Base-by-base conservation (phyloP, 2,329 filamentous ascomycete species). In the Fusarium dlaminii region DNA sequence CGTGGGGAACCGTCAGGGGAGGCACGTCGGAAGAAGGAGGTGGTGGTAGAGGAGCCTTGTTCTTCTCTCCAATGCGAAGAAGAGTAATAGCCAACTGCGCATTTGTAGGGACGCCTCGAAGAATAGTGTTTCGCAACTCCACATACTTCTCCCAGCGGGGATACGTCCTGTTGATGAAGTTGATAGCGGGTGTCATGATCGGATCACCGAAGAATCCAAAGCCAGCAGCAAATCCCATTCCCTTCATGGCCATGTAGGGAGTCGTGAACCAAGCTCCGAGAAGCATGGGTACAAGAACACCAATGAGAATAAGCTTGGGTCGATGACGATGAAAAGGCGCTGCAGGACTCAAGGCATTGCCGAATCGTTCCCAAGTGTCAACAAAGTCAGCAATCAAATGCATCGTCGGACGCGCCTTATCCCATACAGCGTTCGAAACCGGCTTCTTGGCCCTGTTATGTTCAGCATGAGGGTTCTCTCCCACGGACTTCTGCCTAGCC, bases 41-140 rank as follows among this genome's bases (percentile, higher is more conserved):
- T 0, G 89, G 91, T 0, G 94, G 93, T 0, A 97, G 82, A 1
- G 94, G 94, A 1, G 93, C 91, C 74, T 93, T 93, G 82, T 95
- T 95, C 17, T 89, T 90, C 82, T 97, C 94, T 45, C 94, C 94
- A 36, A 96, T 90, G 10, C 94, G 92, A 17, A 97, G 89, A 4
- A 97, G 87, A 0, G 94, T 97, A 34, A 97, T 84, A 0, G 94
- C 91, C 24, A 97, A 88, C 79, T 97, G 94, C 8, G 94, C 93
- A 79, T 97, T 96, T 4, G 94, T 97, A 2, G 94, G 94, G 0
- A 96, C 91, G 6, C 94, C 93, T 79, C 93, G 94, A 57, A 97
- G 89, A 3, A 96, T 80, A 0, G 92, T 94, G 75, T 94, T 94
- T 55, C 92, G 88, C 17, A 94, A 83, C 77, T 95, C 91, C 22